Conservation (phyloP, 2,329 filamentous ascomycete genomes). For the Apiospora malaysiana region DNA sequence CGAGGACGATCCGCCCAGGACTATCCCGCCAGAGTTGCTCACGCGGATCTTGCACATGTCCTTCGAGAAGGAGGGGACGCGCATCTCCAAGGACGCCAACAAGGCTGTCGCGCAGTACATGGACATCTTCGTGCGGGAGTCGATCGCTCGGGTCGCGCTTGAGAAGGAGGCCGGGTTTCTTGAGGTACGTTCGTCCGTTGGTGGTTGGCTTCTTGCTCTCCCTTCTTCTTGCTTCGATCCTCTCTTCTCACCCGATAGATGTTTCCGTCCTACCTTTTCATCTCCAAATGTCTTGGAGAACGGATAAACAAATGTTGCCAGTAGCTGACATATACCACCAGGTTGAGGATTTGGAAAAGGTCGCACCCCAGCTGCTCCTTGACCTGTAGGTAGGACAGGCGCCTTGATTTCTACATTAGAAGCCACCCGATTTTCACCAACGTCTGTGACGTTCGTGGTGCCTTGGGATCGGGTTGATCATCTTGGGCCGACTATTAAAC, state of each 20-base stretch:
- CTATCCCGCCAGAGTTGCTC: slow-evolving; percentile 76
- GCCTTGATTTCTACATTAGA: neutral
- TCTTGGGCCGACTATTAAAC: neutral
- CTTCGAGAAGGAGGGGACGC: slow-evolving; percentile 74
- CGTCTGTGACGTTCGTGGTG: neutral
- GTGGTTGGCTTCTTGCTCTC: neutral
- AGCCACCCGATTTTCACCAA: neutral
- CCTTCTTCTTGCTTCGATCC: neutral
- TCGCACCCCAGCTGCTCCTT: slow-evolving; percentile 82
- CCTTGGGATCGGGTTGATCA: neutral
- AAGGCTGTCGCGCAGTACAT: slow-evolving; percentile 81
- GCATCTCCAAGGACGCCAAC: slow-evolving; percentile 80
- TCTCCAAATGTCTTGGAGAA: neutral
- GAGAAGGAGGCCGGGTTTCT: slow-evolving; percentile 74
- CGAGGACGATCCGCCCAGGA: slow-evolving; percentile 40
- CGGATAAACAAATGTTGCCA: too few species aligned
- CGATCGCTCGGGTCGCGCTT: slow-evolving; percentile 77
- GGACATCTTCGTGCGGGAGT: slow-evolving; percentile 89
- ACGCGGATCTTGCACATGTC: slow-evolving; percentile 79
- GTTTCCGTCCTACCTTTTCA: neutral
- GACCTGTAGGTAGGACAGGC: slow-evolving; percentile 63
- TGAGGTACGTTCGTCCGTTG: slow-evolving; percentile 61
- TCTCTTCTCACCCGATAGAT: neutral
- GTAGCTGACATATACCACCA: slow-evolving; percentile 42
- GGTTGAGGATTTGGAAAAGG: slow-evolving; percentile 89